These are phyloP conservation scores for Fremontodendron californicum DNA, from an alignment of 345 rosid species.

Conservation along the genomic window DNA sequence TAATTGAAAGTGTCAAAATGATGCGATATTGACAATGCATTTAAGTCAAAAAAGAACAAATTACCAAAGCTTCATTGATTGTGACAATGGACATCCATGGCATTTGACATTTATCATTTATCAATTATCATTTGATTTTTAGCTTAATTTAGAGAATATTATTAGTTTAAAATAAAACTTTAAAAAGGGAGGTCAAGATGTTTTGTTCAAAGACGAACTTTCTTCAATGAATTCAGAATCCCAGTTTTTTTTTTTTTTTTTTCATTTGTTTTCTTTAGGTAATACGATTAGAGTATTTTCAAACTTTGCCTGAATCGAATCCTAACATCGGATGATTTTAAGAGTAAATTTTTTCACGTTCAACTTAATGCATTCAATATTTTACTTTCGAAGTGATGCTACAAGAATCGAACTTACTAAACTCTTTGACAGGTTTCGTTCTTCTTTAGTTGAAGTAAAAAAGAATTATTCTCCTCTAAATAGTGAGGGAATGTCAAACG, in stretches of 20 bases:
- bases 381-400: no score
- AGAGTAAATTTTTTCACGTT: no score
- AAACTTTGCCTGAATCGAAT: no score
- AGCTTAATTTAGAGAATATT: neutral
- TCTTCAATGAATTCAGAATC: constrained; percentile 2
- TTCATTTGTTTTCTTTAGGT: no score
- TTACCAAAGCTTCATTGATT: neutral
- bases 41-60: constrained; percentile 16
- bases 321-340: no score
- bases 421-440: no score
- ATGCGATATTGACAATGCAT: neutral
- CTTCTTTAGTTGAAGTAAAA: neutral
- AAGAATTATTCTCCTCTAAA: constrained; percentile 4
- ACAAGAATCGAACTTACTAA: no score
- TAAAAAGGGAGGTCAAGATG: neutral
- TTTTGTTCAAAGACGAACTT: neutral
- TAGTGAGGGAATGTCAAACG: neutral
- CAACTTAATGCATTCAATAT: no score
- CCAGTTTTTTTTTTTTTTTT: neutral
- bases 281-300: no score
- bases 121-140: neutral
- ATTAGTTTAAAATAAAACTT: neutral
- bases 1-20: constrained; percentile 3
- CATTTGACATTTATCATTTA: neutral
- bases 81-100: neutral